phyloP scores from a whole-genome alignment of 495 filamentous ascomycete species.

The Hamigera avellanea region DNA sequence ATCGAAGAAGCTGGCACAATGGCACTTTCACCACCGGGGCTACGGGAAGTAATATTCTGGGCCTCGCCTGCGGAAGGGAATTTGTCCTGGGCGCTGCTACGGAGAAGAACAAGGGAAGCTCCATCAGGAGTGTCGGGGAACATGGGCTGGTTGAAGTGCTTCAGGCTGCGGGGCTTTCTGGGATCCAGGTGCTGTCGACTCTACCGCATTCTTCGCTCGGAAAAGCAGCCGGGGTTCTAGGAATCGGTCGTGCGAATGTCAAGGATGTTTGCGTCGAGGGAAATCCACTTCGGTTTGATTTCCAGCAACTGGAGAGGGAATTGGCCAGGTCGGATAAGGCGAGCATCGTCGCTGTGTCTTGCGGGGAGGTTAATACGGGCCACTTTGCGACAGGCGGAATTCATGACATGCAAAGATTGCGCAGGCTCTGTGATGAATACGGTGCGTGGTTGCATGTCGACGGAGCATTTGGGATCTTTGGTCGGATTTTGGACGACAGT shows the following conservation, averaged over 20 bases:
- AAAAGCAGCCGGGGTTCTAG: constrained; percentile 74
- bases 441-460: constrained; percentile 86
- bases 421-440: constrained; percentile 60
- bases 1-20: constrained; percentile 35
- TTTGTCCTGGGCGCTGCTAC: constrained; percentile 40
- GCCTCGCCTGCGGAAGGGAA: constrained; percentile 68
- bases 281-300: constrained; percentile 55
- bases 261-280: constrained; percentile 41
- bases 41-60: constrained; percentile 75
- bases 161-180: constrained; percentile 44
- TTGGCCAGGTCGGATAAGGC: constrained; percentile 40
- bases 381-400: constrained; percentile 55
- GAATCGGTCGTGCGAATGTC: constrained; percentile 62
- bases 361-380: constrained; percentile 87
- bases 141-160: constrained; percentile 59
- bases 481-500: constrained; percentile 46
- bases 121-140: constrained; percentile 47
- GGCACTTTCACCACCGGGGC: constrained; percentile 81
- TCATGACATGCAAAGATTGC: constrained; percentile 49
- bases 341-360: constrained; percentile 67
- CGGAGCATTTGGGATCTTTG: constrained; percentile 83
- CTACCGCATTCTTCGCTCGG: constrained; percentile 70
- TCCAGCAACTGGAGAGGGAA: constrained; percentile 44
- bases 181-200: constrained; percentile 67
- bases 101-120: constrained; percentile 16